Conservation (phyloP, 176 grass and related monocot genomes). For the Eragrostis curvula region DNA sequence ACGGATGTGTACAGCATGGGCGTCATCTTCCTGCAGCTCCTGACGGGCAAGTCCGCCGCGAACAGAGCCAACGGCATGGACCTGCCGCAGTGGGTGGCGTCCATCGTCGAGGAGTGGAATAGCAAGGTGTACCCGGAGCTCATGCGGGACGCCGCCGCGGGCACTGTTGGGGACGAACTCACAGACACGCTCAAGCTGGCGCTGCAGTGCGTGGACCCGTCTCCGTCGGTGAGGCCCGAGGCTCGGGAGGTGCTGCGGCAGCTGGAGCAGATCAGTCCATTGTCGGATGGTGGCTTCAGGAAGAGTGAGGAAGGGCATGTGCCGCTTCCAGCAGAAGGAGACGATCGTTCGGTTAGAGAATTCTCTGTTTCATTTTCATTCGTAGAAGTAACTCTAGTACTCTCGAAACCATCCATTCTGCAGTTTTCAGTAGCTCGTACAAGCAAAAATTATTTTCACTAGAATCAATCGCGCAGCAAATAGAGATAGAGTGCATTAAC, state of each 20-base stretch:
- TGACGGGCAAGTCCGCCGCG: conserved; percentile 82
- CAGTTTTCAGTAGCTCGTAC: not conserved
- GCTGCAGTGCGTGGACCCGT: conserved; percentile 71
- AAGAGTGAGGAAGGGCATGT: conserved; percentile 37
- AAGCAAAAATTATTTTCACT: conserved; percentile 25
- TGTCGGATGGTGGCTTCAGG: conserved; percentile 22
- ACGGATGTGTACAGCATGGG: conserved; percentile 91
- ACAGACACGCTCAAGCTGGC: conserved; percentile 82
- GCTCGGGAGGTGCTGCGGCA: conserved; percentile 64
- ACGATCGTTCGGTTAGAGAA: conserved; percentile 1
- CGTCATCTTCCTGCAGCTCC: conserved; percentile 78
- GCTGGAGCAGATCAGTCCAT: conserved; percentile 76
- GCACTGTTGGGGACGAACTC: conserved; percentile 54
- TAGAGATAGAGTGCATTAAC: too few species aligned
- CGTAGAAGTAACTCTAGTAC: not conserved
- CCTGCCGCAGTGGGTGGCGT: conserved; percentile 82
- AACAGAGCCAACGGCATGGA: conserved; percentile 70
- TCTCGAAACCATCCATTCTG: not conserved
- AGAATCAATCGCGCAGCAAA: not conserved
- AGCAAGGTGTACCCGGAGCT: conserved; percentile 87
- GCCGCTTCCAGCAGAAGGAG: conserved; percentile 22
- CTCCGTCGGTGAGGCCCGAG: conserved; percentile 58
- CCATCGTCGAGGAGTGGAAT: conserved; percentile 84
- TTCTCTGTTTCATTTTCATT: too few species aligned
- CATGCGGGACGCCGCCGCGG: conserved; percentile 51